Conservation (phyloP, 306 rosid genomes). For the Inga oerstediana region DNA sequence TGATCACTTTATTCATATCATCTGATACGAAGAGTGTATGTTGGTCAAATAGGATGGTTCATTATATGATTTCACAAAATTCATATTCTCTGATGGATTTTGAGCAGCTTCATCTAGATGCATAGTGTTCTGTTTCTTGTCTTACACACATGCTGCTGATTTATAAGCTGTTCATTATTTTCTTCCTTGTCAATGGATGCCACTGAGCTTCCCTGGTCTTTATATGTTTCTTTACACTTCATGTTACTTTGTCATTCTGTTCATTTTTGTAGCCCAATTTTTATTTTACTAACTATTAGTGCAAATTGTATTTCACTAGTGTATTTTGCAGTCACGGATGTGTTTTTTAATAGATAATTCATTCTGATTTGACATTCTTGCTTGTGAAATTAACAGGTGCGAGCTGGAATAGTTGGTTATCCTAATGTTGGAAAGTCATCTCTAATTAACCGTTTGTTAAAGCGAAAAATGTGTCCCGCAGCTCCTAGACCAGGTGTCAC, state of each 20-base stretch:
- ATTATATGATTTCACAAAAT: conserved; percentile 1
- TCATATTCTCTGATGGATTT: not conserved
- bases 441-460: conserved; percentile 80
- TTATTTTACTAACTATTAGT: not conserved
- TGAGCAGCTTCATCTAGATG: not conserved
- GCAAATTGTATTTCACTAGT: conserved; percentile 6
- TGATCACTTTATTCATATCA: not conserved
- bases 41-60: not conserved
- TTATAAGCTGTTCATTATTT: not conserved
- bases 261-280: conserved; percentile 18
- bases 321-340: not conserved
- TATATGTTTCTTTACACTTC: not conserved
- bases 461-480: conserved; percentile 89
- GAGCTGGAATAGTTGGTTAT: conserved; percentile 97
- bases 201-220: not conserved
- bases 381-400: conserved; percentile 55
- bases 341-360: conserved; percentile 10
- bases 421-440: conserved; percentile 98
- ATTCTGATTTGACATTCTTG: conserved; percentile 1
- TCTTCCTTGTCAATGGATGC: not conserved
- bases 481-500: conserved; percentile 99
- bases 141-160: not conserved
- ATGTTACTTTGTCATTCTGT: conserved; percentile 17
- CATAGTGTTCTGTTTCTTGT: conserved; percentile 5
- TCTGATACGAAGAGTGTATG: too few species aligned